Percentiles rank a stretch among this genome's conserved stretches.
Evolutionary conservation across 2,329 filamentous ascomycete species (phyloP).

Genomic region (Xylaria arbuscula): DNA sequence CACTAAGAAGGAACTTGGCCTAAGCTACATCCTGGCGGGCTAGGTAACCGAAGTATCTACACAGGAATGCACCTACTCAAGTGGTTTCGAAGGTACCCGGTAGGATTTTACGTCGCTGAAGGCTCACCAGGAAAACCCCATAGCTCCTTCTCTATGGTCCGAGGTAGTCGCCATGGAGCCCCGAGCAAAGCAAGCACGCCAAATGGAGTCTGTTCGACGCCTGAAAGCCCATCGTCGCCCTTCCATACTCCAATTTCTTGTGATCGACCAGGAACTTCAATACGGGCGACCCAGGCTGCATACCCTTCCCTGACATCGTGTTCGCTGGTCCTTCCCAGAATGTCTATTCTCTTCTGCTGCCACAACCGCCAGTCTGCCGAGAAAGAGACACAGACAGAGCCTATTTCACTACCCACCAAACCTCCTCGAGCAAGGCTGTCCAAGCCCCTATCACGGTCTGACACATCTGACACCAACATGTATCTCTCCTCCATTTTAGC

Average conservation of each 20-base stretch:
- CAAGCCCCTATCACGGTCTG: constrained; percentile 37
- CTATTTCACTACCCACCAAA: constrained; percentile 40
- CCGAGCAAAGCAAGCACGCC: not conserved
- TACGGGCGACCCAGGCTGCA: constrained; percentile 12
- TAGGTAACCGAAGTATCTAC: too few relatives aligned
- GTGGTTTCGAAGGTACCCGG: not conserved
- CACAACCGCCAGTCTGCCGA: constrained; percentile 37
- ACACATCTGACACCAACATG: constrained; percentile 40
- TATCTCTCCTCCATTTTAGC: constrained; percentile 38
- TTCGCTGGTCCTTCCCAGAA: constrained; percentile 37
- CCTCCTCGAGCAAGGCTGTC: constrained; percentile 44
- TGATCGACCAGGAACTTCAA: not conserved
- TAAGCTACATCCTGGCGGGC: not conserved
- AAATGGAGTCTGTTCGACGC: not conserved
- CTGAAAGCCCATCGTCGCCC: not conserved
- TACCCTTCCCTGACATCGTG: not conserved
- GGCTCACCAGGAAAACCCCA: not conserved
- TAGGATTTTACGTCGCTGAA: not conserved
- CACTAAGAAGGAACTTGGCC: not conserved
- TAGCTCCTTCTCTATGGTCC: constrained; percentile 10
- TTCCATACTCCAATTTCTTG: constrained; percentile 3
- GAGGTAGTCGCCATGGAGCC: not conserved
- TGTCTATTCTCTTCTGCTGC: constrained; percentile 54
- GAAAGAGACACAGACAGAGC: constrained; percentile 36
- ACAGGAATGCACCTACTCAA: not conserved